Evolutionary conservation across 805 yeast species (phyloP), one percentile per base, ranked within the genome.

Genomic region (Metschnikowia amazonensis): DNA sequence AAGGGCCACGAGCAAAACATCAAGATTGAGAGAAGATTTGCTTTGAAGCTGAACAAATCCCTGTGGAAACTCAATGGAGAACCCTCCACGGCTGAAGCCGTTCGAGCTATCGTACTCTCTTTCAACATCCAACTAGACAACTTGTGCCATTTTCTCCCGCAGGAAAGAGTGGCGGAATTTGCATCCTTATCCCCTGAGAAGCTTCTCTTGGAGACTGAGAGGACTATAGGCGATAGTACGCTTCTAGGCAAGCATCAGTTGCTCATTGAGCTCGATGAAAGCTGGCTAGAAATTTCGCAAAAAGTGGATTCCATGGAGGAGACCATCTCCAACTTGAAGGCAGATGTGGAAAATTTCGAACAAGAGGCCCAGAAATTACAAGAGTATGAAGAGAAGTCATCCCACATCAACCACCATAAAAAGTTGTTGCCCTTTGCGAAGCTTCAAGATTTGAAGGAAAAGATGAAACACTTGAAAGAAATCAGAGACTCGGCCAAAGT

Each of bases 91-190:
- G 88, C 82, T 47, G 51, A 55, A 10, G 60, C 59, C 4, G 74
- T 89, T 3, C 75, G 70, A 46, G 63, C 64, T 3, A 33, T 75
- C 0, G 68, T 85, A 23, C 60, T 65, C 17, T 58, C 59, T 2
- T 74, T 81, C 50, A 86, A 86, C 58, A 85, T 94, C 48, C 98
- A 94, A 59, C 72, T 94, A 46, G 95, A 89, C 60, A 94, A 92
- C 60, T 71, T 92, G 41, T 90, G 98, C 59, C 97, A 92, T 60
- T 94, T 94, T 59, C 69, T 94, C 45, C 96, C 99, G 0, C 99
- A 94, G 61, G 98, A 92, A 57, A 75, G 95, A 48, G 98, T 94
- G 5, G 92, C 95, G 2, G 89, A 87, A 52, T 94, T 94, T 70
- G 95, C 97, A 0, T 78, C 84, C 2, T 67, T 88, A 52, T 76